Base-by-base conservation (phyloP, 768 basidiomycete genomes). In the Boletus tomentosulus region DNA sequence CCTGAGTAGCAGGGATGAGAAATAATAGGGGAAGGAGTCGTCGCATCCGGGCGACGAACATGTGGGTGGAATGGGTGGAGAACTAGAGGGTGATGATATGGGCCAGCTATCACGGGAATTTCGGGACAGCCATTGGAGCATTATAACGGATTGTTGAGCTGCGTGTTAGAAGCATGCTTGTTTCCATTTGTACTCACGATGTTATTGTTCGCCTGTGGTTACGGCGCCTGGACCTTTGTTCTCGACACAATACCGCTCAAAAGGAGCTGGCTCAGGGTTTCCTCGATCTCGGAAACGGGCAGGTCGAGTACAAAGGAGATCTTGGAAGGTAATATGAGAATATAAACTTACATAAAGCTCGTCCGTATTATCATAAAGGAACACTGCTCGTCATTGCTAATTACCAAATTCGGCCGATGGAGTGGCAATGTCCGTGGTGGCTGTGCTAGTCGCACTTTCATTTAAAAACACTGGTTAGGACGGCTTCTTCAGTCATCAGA, bases 1-100 rank as follows among this genome's bases (percentile, higher is more conserved):
- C 74, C 58, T 70, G 66, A 30, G 75, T 51, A 49, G 67, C 70
- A 68, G 66, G 79, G 39, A 59, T 48, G 41, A 78, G 56, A 60
- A 77, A 63, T 56, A 77, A 66, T 58, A 79, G 63, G 57, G 76
- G 62, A 60, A 74, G 41, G 57, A 74, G 57, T 62, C 73, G 80
- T 83, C 86, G 87, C 87, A 81, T 67, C 86, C 86, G 66, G 87
- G 86, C 87, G 86, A 87, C 82, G 63, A 80, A 71, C 85, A 87
- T 86, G 74, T 57, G 46, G 54, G 56, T 53, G 57, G 56, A 60
- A 61, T 27, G 48, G 55, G 50, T 46, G 30, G 46, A 42, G 53
- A 57, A 48, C 25, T 27, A 52, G 55, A 48, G 56, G 55, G 45
- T 51, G 57, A 12, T 51, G 56, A 60, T 57, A 64, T 62, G 62